These are phyloP conservation scores for Salvia hispanica DNA, from an alignment of 257 asterid genomes.

Conservation along the genomic window DNA sequence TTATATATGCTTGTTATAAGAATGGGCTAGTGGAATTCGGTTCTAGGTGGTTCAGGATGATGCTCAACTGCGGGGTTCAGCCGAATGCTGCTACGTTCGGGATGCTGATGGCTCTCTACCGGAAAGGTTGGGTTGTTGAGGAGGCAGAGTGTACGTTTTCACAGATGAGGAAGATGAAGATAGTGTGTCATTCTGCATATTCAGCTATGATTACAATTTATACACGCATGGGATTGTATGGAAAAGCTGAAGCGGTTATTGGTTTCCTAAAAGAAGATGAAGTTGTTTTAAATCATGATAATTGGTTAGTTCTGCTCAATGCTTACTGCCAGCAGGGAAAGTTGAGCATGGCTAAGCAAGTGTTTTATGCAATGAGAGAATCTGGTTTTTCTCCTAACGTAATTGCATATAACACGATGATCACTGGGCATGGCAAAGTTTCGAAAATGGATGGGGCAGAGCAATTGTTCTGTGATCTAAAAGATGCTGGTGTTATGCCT, in stretches of 20 bases:
- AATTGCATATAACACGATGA: constrained; percentile 83
- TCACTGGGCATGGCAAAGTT: constrained; percentile 81
- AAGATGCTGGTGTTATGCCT: constrained; percentile 56
- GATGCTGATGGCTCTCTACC: constrained; percentile 84
- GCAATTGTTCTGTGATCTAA: constrained; percentile 51
- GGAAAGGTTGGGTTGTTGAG: constrained; percentile 68
- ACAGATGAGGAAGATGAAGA: constrained; percentile 64
- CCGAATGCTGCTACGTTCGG: constrained; percentile 91
- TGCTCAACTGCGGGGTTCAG: constrained; percentile 64
- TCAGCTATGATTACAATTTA: constrained; percentile 84
- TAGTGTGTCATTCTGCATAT: constrained; percentile 72
- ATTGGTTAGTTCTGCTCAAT: constrained; percentile 86
- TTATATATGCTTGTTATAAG: constrained; percentile 69
- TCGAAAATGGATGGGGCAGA: constrained; percentile 68
- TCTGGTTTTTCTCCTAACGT: constrained; percentile 68
- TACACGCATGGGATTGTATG: constrained; percentile 67
- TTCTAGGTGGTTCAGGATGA: constrained; percentile 65
- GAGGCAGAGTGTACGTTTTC: constrained; percentile 77
- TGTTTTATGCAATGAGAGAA: constrained; percentile 56
- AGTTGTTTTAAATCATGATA: constrained; percentile 64
- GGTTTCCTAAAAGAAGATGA: constrained; percentile 62
- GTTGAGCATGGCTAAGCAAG: constrained; percentile 59
- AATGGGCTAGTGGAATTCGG: constrained; percentile 65
- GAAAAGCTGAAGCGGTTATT: constrained; percentile 74
- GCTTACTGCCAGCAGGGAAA: constrained; percentile 90